Evolutionary conservation across 2,329 filamentous ascomycete species (phyloP).

Genomic region (Fusarium hainanense): DNA sequence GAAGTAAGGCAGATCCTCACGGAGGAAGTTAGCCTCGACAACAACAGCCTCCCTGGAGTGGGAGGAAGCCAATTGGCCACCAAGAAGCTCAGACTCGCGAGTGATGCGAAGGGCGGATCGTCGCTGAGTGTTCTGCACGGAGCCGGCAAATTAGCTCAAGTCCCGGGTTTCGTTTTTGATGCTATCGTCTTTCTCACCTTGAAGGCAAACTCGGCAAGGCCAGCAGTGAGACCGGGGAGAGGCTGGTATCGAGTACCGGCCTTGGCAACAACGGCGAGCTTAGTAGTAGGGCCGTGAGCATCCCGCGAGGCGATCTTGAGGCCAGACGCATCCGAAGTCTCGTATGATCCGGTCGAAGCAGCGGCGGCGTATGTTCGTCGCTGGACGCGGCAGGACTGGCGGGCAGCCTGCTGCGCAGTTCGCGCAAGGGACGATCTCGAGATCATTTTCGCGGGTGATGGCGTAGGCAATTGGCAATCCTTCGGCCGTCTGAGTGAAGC

Average conservation of each 20-base stretch:
- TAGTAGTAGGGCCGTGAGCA: slow-evolving; percentile 86
- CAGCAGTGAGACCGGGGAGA: slow-evolving; percentile 87
- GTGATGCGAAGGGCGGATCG: slow-evolving; percentile 92
- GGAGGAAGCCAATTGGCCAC: slow-evolving; percentile 86
- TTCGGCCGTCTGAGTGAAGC: slow-evolving; percentile 55
- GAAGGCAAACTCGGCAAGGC: slow-evolving; percentile 95
- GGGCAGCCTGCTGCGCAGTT: slow-evolving; percentile 68
- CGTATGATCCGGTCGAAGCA: slow-evolving; percentile 80
- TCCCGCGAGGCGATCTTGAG: slow-evolving; percentile 95
- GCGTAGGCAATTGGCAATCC: slow-evolving; percentile 66
- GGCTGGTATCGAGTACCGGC: slow-evolving; percentile 94
- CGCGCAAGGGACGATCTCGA: slow-evolving; percentile 70
- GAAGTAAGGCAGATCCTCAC: slow-evolving; percentile 97
- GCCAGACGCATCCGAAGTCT: slow-evolving; percentile 85
- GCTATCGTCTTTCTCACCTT: slow-evolving; percentile 69
- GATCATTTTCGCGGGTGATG: slow-evolving; percentile 69
- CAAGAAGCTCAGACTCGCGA: slow-evolving; percentile 94
- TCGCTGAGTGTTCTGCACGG: slow-evolving; percentile 79
- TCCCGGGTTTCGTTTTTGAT: slow-evolving; percentile 16
- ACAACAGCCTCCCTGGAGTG: slow-evolving; percentile 95
- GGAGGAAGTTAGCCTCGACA: slow-evolving; percentile 92
- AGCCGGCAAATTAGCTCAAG: slow-evolving; percentile 61
- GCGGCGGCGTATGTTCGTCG: slow-evolving; percentile 69
- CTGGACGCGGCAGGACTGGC: slow-evolving; percentile 68
- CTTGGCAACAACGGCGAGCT: slow-evolving; percentile 91